Evolutionary conservation across 176 grass and related monocot species (phyloP), one percentile per base, ranked within the genome.

Genomic region (Typha latifolia): DNA sequence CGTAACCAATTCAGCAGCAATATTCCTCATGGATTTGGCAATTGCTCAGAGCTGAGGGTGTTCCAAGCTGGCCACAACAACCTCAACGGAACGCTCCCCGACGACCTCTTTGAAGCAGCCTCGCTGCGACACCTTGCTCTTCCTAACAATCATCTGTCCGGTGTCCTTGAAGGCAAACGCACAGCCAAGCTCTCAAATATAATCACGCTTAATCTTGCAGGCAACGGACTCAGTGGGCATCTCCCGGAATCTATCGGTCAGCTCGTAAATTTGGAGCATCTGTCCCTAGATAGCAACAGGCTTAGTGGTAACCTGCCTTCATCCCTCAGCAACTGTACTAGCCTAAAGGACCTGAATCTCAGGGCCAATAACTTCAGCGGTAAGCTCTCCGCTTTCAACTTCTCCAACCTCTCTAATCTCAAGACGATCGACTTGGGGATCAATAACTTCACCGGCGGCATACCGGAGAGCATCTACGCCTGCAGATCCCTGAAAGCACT

Each of bases 391-490:
- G 64, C 65, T 22, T 32, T 87, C 64, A 69, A 84, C 62, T 87
- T 87, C 51, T 53, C 85, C 65, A 62, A 14, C 13, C 51, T 87
- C 12, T 1, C 34, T 15, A 77, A 77, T 71, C 73, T 87, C 12
- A 69, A 51, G 14, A 34, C 2, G 20, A 51, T 87, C 62, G 85
- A 87, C 47, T 14, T 87, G 34, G 0, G 12, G 16, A 18, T 20
- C 20, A 87, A 83, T 5, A 69, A 72, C 2, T 84, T 87, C 19
- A 80, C 1, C 0, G 80, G 80, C 14, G 32, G 4, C 9, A 16
- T 87, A 24, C 85, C 85, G 66, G 76, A 87, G 68, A 80, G 68
- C 77, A 80, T 84, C 4, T 87, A 87, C 48, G 72, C 72, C 13
- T 87, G 80, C 77, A 77, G 15, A 5, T 61, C 20, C 9, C 72